Base-by-base conservation (phyloP, 2,329 filamentous ascomycete species). In the Exutisphaerella laricina region DNA sequence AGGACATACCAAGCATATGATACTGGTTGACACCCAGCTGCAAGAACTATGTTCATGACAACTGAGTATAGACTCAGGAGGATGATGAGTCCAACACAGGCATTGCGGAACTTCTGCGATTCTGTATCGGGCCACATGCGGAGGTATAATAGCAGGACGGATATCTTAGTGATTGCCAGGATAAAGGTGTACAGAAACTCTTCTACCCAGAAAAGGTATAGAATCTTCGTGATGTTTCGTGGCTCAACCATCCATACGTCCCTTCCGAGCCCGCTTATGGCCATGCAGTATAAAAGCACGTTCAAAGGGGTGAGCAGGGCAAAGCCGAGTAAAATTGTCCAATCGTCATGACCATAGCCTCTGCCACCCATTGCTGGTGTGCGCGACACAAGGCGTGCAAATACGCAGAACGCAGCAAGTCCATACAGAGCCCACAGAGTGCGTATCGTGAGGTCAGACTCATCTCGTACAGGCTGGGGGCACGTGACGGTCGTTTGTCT, bases 221-320 rank as follows among this genome's bases (percentile, higher is more conserved):
- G 29, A 13, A 51, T 41, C 14, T 22, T 33, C 13, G 39, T 49
- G 33, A 53, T 49, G 12, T 51, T 26, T 5, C 35, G 18, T 4
- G 37, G 22, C 3, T 13, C 14, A 5, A 53, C 23, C 43, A 49
- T 49, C 50, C 50, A 53, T 20, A 53, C 49, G 17, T 53, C 50
- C 16, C 43, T 37, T 8, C 50, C 50, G 9, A 53, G 43, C 12
- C 50, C 50, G n/a, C 28, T 25, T 4, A 25, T 16, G 6, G 39
- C 35, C 47, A 53, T 53, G 6, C 37, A 22, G 30, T 43, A 29
- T 12, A 51, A 33, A 25, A 51, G 28, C 6, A 26, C 37, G 16
- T 51, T 38, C 10, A 38, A 31, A 2, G 48, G 45, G 18, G 40
- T 39, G 12, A 51, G 41, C 5, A 53, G n/a, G 6, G 43, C 14